Conservation (phyloP, 2,329 filamentous ascomycete genomes). For the Lachnellula occidentalis region DNA sequence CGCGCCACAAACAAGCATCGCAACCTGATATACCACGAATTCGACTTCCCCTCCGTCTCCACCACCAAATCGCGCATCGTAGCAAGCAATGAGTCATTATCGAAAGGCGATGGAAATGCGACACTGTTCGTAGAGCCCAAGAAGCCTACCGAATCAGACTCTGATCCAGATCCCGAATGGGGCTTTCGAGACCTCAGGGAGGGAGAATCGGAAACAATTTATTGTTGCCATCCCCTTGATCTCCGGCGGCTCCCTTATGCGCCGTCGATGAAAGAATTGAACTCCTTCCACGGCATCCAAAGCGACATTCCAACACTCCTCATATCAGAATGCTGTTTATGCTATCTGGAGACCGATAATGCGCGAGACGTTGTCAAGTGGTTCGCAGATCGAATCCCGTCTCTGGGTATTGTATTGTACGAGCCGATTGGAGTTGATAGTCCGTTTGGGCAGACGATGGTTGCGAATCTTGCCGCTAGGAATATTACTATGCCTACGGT, state of each 20-base stretch:
- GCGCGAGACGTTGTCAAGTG: constrained; percentile 60
- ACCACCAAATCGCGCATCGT: constrained; percentile 40
- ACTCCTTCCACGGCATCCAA: constrained; percentile 42
- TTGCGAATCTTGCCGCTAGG: constrained; percentile 76
- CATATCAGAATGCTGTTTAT: constrained; percentile 91
- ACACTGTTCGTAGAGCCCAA: constrained; percentile 38
- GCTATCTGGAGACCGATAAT: constrained; percentile 68
- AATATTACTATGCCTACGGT: constrained; percentile 83
- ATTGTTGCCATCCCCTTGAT: constrained; percentile 44
- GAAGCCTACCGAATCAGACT: neutral
- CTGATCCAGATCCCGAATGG: constrained; percentile 25
- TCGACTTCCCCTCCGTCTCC: constrained; percentile 80
- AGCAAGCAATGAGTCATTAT: constrained; percentile 11
- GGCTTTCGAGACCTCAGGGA: constrained; percentile 16
- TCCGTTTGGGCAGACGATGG: constrained; percentile 87
- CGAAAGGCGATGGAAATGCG: constrained; percentile 3
- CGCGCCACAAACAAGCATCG: constrained; percentile 27
- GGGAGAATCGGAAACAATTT: constrained; percentile 26
- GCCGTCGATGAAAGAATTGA: constrained; percentile 7
- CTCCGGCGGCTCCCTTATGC: constrained; percentile 26
- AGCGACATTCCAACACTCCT: constrained; percentile 69
- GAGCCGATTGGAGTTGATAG: constrained; percentile 83
- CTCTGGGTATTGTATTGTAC: constrained; percentile 67
- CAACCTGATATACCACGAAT: constrained; percentile 74
- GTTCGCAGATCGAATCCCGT: constrained; percentile 50